Evolutionary conservation across 2,329 filamentous ascomycete genomes (phyloP), one percentile per base, ranked within the genome.

Genomic region (Arachnopeziza araneosa): DNA sequence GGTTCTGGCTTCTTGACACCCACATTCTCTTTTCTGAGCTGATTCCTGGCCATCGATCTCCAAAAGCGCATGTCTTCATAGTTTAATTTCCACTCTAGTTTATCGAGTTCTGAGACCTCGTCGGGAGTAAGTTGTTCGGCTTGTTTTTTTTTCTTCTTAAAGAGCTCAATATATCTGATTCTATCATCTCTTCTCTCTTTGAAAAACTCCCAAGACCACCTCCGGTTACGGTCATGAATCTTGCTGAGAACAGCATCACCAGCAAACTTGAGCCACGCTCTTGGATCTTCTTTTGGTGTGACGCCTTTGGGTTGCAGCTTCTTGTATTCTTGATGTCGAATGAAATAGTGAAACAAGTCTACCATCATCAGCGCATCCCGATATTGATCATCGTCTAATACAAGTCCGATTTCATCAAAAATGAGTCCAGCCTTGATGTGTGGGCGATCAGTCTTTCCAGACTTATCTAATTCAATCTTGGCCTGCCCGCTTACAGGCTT

Each of bases 31-130:
- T 97, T 98, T 68, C 91, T 91, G 17, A 99, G 79, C 73, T 99
- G 90, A 67, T 96, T 99, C 24, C 95, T 87, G 30, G 93, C 95
- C 59, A 99, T 74, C 0, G 95, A 98, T 64, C 95, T 84, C 93
- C 95, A 99, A 77, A 99, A 99, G 4, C 95, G 88, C 57, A 99
- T 80, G 72, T 99, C 96, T 73, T 99, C 95, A 72, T 99, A 99
- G 36, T 83, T 86, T 1, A 96, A 81, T 72, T 97, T 97, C 78
- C 84, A 85, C 73, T 99, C 95, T 1, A 99, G 81, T 54, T 80
- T 80, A 51, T 87, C 84, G 1, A 97, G 72, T 49, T 93, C 89
- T 52, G 88, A 85, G 1, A 75, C 80, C 67, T 99, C 95, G 8
- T 87, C 79, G 0, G 86, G 73, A 0, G 85, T 81, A 12, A 97